A percentile compares a stretch with the other conserved stretches of the same genome.
These are phyloP conservation scores for Peniophora sp. DNA, from an alignment of 1,284 basidiomycete species.

Conservation along the genomic window DNA sequence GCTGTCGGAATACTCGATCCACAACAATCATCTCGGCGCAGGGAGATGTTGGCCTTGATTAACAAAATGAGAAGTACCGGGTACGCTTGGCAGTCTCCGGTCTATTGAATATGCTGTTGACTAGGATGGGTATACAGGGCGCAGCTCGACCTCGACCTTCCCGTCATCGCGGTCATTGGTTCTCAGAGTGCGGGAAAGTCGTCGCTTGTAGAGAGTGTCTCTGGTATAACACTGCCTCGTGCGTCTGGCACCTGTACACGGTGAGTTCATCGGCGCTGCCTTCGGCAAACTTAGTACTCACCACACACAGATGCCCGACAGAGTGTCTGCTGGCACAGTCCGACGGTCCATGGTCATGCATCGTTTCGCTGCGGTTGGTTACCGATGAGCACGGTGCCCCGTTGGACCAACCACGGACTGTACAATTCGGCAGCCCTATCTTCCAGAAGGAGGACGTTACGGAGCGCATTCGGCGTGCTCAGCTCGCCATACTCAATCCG, in stretches of 20 bases:
- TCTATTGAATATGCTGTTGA: constrained; percentile 1
- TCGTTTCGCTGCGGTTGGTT: constrained; percentile 43
- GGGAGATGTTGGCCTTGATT: constrained; percentile 40
- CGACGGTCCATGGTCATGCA: constrained; percentile 43
- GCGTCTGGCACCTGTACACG: constrained; percentile 60
- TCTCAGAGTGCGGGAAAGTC: constrained; percentile 45
- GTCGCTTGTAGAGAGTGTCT: constrained; percentile 63
- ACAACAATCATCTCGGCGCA: constrained; percentile 24
- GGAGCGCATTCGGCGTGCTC: constrained; percentile 59
- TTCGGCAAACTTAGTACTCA: no score
- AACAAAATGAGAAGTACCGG: constrained; percentile 51
- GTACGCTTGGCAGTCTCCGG: constrained; percentile 28
- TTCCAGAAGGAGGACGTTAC: constrained; percentile 47
- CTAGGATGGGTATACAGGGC: constrained; percentile 29
- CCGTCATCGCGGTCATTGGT: constrained; percentile 48
- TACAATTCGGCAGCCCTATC: constrained; percentile 47
- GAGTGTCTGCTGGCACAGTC: constrained; percentile 51
- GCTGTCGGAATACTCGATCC: constrained; percentile 39
- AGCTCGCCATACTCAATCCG: constrained; percentile 66
- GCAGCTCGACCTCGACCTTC: constrained; percentile 59
- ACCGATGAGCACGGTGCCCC: constrained; percentile 36
- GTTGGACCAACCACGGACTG: constrained; percentile 30
- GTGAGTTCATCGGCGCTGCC: constrained; percentile 20
- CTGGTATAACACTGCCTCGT: constrained; percentile 57
- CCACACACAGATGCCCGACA: constrained; percentile 46